Percentiles rank a stretch among this genome's conserved stretches.
These are phyloP conservation scores for Diplodia corticola DNA, from an alignment of 2,329 filamentous ascomycete species.

Conservation along the genomic window DNA sequence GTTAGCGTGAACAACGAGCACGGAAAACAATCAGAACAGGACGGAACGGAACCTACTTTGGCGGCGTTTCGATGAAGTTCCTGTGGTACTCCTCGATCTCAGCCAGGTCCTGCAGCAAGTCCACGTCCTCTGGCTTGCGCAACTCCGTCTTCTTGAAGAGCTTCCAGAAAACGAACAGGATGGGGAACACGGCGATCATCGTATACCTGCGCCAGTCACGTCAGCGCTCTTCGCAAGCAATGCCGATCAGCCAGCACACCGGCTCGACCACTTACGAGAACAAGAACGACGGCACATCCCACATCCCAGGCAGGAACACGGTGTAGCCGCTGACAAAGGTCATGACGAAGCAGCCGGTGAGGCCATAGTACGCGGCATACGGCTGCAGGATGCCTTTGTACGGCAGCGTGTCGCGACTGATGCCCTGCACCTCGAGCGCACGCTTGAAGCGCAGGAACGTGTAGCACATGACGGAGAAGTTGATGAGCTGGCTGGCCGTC, in stretches of 20 bases:
- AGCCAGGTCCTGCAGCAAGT: slow-evolving; percentile 62
- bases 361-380: slow-evolving; percentile 39
- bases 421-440: slow-evolving; percentile 40
- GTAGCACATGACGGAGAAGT: slow-evolving; percentile 41
- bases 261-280: slow-evolving; percentile 58
- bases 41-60: slow-evolving; percentile 24
- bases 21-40: not conserved
- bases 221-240: not conserved
- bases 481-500: slow-evolving; percentile 44
- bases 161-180: slow-evolving; percentile 73
- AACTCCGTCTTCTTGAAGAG: slow-evolving; percentile 63
- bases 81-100: slow-evolving; percentile 68
- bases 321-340: slow-evolving; percentile 73
- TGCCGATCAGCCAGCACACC: not conserved
- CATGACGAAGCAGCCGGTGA: slow-evolving; percentile 72
- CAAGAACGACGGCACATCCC: slow-evolving; percentile 69
- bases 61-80: slow-evolving; percentile 51
- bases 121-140: slow-evolving; percentile 59
- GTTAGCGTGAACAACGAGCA: not conserved
- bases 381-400: slow-evolving; percentile 40
- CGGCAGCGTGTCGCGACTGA: slow-evolving; percentile 40
- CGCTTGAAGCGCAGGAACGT: slow-evolving; percentile 42
- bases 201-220: slow-evolving; percentile 53
- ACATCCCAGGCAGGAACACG: slow-evolving; percentile 69
- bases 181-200: slow-evolving; percentile 70